Evolutionary conservation across 257 asterid species (phyloP).

Genomic region (Ligustrum vulgare): DNA sequence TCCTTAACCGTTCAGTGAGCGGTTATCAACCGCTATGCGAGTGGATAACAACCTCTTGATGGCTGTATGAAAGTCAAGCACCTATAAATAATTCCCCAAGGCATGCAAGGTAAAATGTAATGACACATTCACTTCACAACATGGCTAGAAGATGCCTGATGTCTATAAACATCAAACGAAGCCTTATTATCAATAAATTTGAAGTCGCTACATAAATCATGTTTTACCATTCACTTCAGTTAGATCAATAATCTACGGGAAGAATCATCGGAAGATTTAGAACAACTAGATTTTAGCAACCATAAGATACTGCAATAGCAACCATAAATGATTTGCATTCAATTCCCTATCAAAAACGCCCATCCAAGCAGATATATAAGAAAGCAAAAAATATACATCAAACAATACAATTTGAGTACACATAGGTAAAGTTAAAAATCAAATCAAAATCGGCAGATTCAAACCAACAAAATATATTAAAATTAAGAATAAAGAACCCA

Average conservation of each 20-base stretch:
- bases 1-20: no score
- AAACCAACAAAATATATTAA: neutral
- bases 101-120: no score
- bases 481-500: neutral
- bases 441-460: neutral
- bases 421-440: neutral
- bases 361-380: neutral
- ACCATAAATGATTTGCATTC: no score
- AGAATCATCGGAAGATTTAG: neutral
- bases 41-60: no score
- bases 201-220: neutral
- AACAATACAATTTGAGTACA: neutral
- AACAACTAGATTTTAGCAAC: neutral
- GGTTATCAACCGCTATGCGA: no score
- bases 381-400: neutral
- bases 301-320: neutral
- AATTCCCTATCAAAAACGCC: no score
- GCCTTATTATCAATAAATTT: neutral
- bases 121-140: neutral
- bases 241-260: neutral
- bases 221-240: neutral
- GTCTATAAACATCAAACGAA: no score
- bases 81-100: no score
- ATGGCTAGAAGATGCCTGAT: neutral
- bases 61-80: no score